Base-by-base conservation (phyloP, 2,329 filamentous ascomycete species). In the Tympanopsis confertula region DNA sequence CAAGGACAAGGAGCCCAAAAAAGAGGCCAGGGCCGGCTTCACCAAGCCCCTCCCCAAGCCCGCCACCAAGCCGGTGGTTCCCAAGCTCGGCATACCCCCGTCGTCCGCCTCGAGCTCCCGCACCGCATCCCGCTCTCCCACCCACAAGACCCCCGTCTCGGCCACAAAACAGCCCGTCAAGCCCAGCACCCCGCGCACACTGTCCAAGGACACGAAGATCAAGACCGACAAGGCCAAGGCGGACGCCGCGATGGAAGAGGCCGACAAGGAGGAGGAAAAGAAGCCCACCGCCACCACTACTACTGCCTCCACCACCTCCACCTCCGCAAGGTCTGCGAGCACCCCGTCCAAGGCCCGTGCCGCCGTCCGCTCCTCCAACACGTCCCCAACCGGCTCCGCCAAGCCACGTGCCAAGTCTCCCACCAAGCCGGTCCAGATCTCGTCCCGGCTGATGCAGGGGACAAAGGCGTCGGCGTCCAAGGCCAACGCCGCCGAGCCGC, bases 361-460 rank as follows among this genome's bases (percentile, higher is more conserved):
- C 7, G 50, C 64, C 3, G 47, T 65, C 22, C 64, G 66, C 35
- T 45, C 55, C 2, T 58, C 61, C 15, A 50, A 62, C 19, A 51
- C 50, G 18, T 42, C 52, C n/a, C 56, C 58, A 19, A 53, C 61
- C 5, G 62, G 58, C 2, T 69, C 70, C 42, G 59, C 65, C 19
- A 79, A 78, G 50, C 71, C 74, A 5, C 79, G 76, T 52, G 59
- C 68, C 29, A 78, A 75, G 55, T 85, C 82, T 10, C 78, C 78
- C 2, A 86, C 82, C 2, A 73, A 76, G 39, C 80, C 81, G 7
- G 63, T 78, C 37, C 74, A 72, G 40, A 62, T 86, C 1, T 77
- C 82, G 5, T 64, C 80, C 7, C 78, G 79, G 40, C 62, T 86
- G 20, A 81, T 69, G 18, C 77, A 79, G 4, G 81, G 78, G 20